Percentiles rank a stretch among this genome's conserved stretches.
These are phyloP conservation scores for Fusarium oxysporum DNA, from an alignment of 2,329 filamentous ascomycete species.

Conservation along the genomic window DNA sequence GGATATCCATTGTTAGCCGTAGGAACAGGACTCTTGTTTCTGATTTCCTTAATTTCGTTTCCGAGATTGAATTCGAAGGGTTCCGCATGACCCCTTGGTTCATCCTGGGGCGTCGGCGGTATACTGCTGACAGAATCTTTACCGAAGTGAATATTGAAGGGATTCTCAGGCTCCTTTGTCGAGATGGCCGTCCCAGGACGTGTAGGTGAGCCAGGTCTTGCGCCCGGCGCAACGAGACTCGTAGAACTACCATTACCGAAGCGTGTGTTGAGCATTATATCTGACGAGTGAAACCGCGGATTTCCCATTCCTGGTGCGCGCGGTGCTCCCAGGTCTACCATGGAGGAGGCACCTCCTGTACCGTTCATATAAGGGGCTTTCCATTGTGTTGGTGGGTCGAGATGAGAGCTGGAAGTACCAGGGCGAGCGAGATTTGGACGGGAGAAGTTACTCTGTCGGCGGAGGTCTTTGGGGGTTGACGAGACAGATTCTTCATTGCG, in stretches of 20 bases:
- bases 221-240: slow-evolving; percentile 50
- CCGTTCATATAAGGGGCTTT: slow-evolving; percentile 52
- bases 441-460: slow-evolving; percentile 52
- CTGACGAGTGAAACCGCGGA: slow-evolving; percentile 51
- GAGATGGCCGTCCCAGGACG: slow-evolving; percentile 52
- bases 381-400: slow-evolving; percentile 43
- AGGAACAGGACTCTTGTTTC: slow-evolving; percentile 12
- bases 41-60: slow-evolving; percentile 22
- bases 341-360: slow-evolving; percentile 55
- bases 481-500: slow-evolving; percentile 9
- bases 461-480: slow-evolving; percentile 31
- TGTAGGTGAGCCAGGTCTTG: slow-evolving; percentile 43
- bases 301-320: slow-evolving; percentile 44
- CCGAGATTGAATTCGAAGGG: slow-evolving; percentile 53
- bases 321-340: slow-evolving; percentile 57
- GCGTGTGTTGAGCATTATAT: slow-evolving; percentile 53
- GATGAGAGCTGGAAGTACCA: slow-evolving; percentile 54
- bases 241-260: slow-evolving; percentile 52
- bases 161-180: slow-evolving; percentile 57
- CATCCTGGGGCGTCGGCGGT: slow-evolving; percentile 41
- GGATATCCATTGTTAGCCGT: slow-evolving; percentile 47
- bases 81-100: slow-evolving; percentile 53
- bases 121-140: slow-evolving; percentile 45
- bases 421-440: slow-evolving; percentile 55
- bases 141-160: slow-evolving; percentile 61